Evolutionary conservation across 345 rosid genomes (phyloP).

Genomic region (Cardamine chenopodiifolia): DNA sequence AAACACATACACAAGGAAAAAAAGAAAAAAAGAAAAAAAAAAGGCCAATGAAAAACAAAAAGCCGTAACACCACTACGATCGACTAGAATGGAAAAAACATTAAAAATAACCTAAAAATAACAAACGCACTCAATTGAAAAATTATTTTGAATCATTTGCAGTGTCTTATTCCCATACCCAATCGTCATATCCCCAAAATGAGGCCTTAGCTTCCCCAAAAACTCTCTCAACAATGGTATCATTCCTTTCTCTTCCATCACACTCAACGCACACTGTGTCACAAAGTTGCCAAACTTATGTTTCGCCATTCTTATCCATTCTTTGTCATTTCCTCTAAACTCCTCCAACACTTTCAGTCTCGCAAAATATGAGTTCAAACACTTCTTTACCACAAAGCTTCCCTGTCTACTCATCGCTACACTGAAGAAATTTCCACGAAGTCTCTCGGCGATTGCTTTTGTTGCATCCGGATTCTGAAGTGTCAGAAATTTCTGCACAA

Average conservation of each 20-base stretch:
- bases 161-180: slow-evolving; percentile 15
- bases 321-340: not conserved
- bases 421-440: not conserved
- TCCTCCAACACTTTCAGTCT: slow-evolving; percentile 9
- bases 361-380: not conserved
- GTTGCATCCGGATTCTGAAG: slow-evolving; percentile 8
- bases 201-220: slow-evolving; percentile 24
- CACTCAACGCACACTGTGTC: slow-evolving; percentile 20
- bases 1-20: not conserved
- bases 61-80: not conserved
- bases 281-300: slow-evolving; percentile 19
- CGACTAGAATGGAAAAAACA: not conserved
- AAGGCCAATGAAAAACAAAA: not conserved
- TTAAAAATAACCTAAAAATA: not conserved
- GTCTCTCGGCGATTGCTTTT: not conserved
- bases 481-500: slow-evolving; percentile 18
- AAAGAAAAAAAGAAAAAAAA: not conserved
- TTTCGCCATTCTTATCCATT: slow-evolving; percentile 23
- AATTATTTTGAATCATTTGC: not conserved
- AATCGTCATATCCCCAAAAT: slow-evolving; percentile 2
- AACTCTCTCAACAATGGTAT: not conserved
- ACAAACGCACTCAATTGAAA: not conserved
- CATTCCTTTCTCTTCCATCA: slow-evolving; percentile 14
- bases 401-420: not conserved
- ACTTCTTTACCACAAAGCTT: slow-evolving; percentile 35